These are phyloP conservation scores for Ustilago curta DNA, from an alignment of 1,284 basidiomycete species.

Conservation along the genomic window DNA sequence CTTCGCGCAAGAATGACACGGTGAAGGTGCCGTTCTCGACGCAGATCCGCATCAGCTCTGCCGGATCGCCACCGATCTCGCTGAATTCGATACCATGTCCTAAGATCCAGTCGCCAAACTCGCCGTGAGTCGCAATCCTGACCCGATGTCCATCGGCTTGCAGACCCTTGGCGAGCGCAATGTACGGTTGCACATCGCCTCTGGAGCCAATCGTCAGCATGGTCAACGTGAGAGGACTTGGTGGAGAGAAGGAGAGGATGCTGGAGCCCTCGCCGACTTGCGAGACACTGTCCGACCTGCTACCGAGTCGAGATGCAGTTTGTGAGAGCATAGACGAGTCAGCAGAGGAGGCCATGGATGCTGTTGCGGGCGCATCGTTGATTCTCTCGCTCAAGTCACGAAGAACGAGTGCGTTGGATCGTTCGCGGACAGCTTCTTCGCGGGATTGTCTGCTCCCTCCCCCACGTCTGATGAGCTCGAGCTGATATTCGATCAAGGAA, in stretches of 20 bases:
- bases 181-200: conserved; percentile 83
- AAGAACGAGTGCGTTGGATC: conserved; percentile 52
- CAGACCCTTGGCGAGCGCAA: conserved; percentile 90
- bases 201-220: conserved; percentile 96
- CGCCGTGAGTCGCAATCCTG: conserved; percentile 89
- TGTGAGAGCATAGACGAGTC: conserved; percentile 39
- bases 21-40: conserved; percentile 83
- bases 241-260: conserved; percentile 46
- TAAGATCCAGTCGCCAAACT: conserved; percentile 95
- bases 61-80: conserved; percentile 94
- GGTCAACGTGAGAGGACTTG: conserved; percentile 71
- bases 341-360: conserved; percentile 31
- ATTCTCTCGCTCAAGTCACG: conserved; percentile 58
- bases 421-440: conserved; percentile 34
- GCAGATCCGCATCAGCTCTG: conserved; percentile 78
- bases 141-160: conserved; percentile 87
- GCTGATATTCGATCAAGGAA: conserved; percentile 79
- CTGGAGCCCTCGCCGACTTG: conserved; percentile 38
- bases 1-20: conserved; percentile 90
- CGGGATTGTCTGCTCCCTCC: conserved; percentile 18
- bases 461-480: conserved; percentile 30
- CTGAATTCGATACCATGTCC: conserved; percentile 89
- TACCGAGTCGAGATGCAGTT: conserved; percentile 11
- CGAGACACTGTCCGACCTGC: conserved; percentile 20
- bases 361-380: conserved; percentile 30